Conservation (phyloP, 2,329 filamentous ascomycete species). For the Hypoxylon rubiginosum region DNA sequence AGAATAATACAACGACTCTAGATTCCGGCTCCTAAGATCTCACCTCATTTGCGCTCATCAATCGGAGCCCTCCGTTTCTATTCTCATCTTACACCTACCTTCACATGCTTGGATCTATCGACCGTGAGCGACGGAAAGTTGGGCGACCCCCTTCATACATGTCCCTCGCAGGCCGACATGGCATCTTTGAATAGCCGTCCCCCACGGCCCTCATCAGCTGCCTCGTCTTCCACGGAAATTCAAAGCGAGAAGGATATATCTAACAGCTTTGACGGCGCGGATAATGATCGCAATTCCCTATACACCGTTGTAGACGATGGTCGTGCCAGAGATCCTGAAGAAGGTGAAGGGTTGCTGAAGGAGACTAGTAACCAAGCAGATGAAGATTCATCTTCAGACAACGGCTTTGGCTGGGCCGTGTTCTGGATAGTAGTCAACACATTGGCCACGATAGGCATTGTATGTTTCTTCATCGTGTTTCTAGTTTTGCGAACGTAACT, state of each 20-base stretch:
- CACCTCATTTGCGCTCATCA: neutral
- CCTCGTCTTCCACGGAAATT: slow-evolving; percentile 54
- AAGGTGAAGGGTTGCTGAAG: slow-evolving; percentile 57
- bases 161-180: slow-evolving; percentile 39
- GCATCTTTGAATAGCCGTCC: slow-evolving; percentile 39
- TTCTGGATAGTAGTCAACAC: slow-evolving; percentile 74
- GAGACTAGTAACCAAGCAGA: slow-evolving; percentile 50
- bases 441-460: slow-evolving; percentile 73
- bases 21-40: too few relatives aligned
- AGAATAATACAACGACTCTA: slow-evolving; percentile 1
- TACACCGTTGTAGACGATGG: slow-evolving; percentile 54
- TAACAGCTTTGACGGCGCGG: slow-evolving; percentile 48
- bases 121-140: slow-evolving; percentile 24
- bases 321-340: slow-evolving; percentile 54
- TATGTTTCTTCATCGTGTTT: slow-evolving; percentile 53
- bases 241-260: slow-evolving; percentile 53
- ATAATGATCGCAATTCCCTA: slow-evolving; percentile 51
- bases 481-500: slow-evolving; percentile 26
- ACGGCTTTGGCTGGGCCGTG: slow-evolving; percentile 56
- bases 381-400: slow-evolving; percentile 51
- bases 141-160: slow-evolving; percentile 27
- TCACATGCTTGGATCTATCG: slow-evolving; percentile 25
- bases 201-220: slow-evolving; percentile 45
- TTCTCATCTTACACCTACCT: neutral
- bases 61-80: neutral